Evolutionary conservation across 352 stramenopile genomes (phyloP), one percentile per base, ranked within the genome.

Genomic region (Phytophthora ramorum): DNA sequence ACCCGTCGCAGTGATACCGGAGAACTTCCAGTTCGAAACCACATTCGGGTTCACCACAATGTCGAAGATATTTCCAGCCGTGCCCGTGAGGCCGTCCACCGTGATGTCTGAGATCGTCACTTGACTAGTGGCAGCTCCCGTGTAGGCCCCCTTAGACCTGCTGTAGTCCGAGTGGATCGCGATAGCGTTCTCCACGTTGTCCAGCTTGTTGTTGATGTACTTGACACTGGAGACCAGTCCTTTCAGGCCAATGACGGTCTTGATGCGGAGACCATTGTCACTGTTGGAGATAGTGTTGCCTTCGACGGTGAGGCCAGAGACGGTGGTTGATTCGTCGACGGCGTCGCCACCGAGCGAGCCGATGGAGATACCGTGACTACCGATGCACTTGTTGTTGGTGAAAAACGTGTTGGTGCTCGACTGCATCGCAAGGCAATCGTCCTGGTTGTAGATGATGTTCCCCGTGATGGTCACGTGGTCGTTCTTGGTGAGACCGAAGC

Each of bases 381-480:
- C 56, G 17, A 28, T 58, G 48, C 66, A 61, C 2, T 20, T n/a
- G 32, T 70, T 63, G 28, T 32, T 44, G 5, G 26, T 52, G 53
- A 61, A 61, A 26, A 52, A 8, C 1, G 53, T 61, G 53, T 61
- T 52, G 53, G 53, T 56, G 13, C 48, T 56, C 0, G 46, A 52
- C 24, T 28, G 24, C 24, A 28, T 28, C 24, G 24, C 24, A 28
- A 28, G 24, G 24, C 32, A 72, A 19, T 72, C 63, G 37, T 63
- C 63, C 19, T 77, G 69, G 45, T 77, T 74, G 54, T 66, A 74
- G 47, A 77, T 67, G 5, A 34, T 67, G 55, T 77, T 77, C 40
- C 50, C 50, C 0, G 64, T 66, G 32, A 77, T 74, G 2, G 69
- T 71, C 5, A 77, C 16, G 44, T 67, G n/a, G n/a, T n/a, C n/a